phyloP scores from a whole-genome alignment of 768 basidiomycete species.

The Suillus variegatus region DNA sequence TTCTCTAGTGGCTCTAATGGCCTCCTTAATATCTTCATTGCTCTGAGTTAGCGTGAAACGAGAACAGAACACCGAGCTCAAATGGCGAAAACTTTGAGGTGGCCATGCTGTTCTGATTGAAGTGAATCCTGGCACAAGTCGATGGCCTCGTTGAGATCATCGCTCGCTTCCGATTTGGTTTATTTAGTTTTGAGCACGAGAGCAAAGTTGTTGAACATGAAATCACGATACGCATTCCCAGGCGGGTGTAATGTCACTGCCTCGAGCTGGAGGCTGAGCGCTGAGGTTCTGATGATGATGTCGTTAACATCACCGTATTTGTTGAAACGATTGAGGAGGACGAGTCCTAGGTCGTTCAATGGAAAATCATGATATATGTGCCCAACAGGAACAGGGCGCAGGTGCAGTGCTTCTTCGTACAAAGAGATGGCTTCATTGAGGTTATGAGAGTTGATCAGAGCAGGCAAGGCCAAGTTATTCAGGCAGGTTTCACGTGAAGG shows the following conservation, averaged over 20 bases:
- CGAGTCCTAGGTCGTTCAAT: background rate
- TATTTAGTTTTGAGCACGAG: background rate
- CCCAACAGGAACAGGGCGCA: background rate
- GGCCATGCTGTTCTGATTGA: background rate
- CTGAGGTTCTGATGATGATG: background rate
- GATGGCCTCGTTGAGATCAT: background rate
- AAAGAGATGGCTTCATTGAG: background rate
- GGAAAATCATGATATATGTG: background rate
- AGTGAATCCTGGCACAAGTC: background rate
- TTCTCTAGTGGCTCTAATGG: constrained; percentile 4
- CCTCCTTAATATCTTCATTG: constrained; percentile 4
- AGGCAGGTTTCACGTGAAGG: background rate
- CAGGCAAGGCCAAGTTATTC: background rate
- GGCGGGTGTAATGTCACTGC: background rate
- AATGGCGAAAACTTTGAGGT: background rate
- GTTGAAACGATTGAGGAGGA: background rate
- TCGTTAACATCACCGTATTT: background rate
- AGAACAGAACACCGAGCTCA: constrained; percentile 10
- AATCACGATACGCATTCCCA: background rate
- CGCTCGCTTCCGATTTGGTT: background rate
- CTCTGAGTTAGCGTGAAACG: background rate
- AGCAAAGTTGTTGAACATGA: background rate
- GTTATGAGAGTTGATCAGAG: background rate
- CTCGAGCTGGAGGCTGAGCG: background rate
- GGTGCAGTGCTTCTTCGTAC: background rate